Evolutionary conservation across 2,329 filamentous ascomycete genomes (phyloP), one percentile per base, ranked within the genome.

Genomic region (Ceratocystiopsis minuta): DNA sequence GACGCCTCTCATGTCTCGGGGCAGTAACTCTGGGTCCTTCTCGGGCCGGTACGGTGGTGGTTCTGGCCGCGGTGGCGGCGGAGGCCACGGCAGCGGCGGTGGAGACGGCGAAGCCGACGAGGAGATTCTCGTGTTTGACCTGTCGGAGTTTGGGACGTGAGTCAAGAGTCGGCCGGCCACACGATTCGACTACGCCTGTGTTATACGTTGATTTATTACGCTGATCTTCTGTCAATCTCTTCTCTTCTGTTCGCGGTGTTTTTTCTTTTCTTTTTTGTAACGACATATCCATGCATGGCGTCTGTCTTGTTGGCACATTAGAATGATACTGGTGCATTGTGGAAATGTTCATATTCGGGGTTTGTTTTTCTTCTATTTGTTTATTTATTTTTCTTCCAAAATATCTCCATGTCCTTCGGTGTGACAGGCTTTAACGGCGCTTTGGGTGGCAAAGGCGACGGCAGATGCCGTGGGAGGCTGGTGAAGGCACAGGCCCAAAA

Each of bases 91-190:
- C 40, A 60, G 65, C 43, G 35, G 38, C 10, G 54, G 55, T 0
- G 57, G 60, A 10, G 65, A 72, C 37, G 60, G 60, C 40, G 70
- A 71, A 6, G 58, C 64, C 18, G 75, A 80, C 45, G 79, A 81
- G 42, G 79, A 84, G 52, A 76, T 75, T 0, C 57, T 84, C 11
- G 64, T 84, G 11, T 84, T 84, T 56, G 75, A 79, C 48, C 74
- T 84, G 65, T 80, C 75, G 33, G 79, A 84, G 55, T 70, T 82
- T 53, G 75, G 75, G 24, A 10, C 24, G 24, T 28, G 24, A 28
- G 24, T 28, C 24, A 9, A 6, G 37, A 44, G 42, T 41, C 62
- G 73, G 46, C 65, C 70, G 47, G 78, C 71, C 49, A 55, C 11
- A 28, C 24, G 24, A 6, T 28, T 77, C 9, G 74, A 78, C 49